Base-by-base conservation (phyloP, 106 monocot genomes). In the Platanthera guangdongensis region DNA sequence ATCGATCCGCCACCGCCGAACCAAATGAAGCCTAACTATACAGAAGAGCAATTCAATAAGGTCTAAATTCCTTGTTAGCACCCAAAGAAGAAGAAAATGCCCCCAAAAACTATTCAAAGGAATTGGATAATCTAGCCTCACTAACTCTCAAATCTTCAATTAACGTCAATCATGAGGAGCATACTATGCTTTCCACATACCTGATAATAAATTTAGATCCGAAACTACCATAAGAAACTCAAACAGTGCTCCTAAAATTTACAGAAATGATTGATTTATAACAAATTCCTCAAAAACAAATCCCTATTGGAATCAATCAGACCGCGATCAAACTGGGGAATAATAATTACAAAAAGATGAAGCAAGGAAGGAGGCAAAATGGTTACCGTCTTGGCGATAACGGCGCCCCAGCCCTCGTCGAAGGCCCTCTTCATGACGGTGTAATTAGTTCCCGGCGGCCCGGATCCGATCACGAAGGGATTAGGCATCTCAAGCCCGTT, bases 371-470 rank as follows among this genome's bases (percentile, higher is more conserved):
- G 16, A 53, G 51, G 39, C 11, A 57, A 68, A 81, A 16, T 5
- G 28, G 9, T 19, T 82, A 97, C 97, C 9, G 97, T 97, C 70
- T 97, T 97, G 63, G 97, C 91, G 62, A 97, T 94, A 87, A 97
- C 94, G 51, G 80, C 97, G 70, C 97, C 97, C 97, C 97, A 97
- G 1, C 97, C 97, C 83, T 94, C 97, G 55, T 97, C 94, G 71
- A 97, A 97, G 51, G 97, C 97, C 69, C 91, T 74, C 82, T 94
- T 97, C 97, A 97, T 97, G 57, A 97, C 97, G 49, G 94, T 97
- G 83, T 91, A 94, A 75, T 97, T 97, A 51, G 97, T 97, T 47
- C 97, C 97, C 2, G 94, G 97, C 13, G 97, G 94, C 3, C 97
- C 97, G 47, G 97, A 97, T 16, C 89, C 97, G 86, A 97, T 97